Conservation (phyloP, 2,329 filamentous ascomycete species). For the Chaetomiaceae sp. region DNA sequence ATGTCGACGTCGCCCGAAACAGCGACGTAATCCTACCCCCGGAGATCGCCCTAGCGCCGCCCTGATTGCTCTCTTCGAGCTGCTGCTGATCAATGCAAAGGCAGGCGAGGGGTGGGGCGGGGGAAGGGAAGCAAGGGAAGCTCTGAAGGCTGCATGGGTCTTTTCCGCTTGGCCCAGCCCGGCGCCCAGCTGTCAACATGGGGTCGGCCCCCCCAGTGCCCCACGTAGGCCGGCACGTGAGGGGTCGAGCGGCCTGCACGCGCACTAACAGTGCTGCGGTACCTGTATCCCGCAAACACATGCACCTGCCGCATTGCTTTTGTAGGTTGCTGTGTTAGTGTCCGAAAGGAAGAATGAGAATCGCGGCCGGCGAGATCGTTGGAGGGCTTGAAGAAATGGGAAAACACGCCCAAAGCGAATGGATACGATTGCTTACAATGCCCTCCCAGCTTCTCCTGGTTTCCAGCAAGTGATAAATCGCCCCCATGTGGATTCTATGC, state of each 20-base stretch:
- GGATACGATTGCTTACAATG: too few species aligned
- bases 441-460: conserved; percentile 15
- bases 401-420: too few species aligned
- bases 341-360: neutral
- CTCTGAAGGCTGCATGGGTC: conserved; percentile 1
- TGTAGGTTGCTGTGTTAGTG: neutral
- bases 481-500: too few species aligned
- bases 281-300: too few species aligned
- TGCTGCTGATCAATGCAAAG: conserved; percentile 16
- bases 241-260: neutral
- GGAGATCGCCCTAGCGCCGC: too few species aligned
- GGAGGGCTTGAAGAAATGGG: too few species aligned
- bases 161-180: conserved; percentile 3
- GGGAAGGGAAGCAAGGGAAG: neutral
- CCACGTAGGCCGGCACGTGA: neutral
- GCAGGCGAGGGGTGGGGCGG: conserved; percentile 3
- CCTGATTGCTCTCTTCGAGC: too few species aligned
- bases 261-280: neutral
- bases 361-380: too few species aligned
- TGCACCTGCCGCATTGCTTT: too few species aligned
- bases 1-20: conserved; percentile 6
- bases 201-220: too few species aligned
- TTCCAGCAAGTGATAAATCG: too few species aligned
- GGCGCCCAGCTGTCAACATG: too few species aligned
- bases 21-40: conserved; percentile 18